Conservation (phyloP, 108 stramenopile species). For the Cyclotella distinguenda region DNA sequence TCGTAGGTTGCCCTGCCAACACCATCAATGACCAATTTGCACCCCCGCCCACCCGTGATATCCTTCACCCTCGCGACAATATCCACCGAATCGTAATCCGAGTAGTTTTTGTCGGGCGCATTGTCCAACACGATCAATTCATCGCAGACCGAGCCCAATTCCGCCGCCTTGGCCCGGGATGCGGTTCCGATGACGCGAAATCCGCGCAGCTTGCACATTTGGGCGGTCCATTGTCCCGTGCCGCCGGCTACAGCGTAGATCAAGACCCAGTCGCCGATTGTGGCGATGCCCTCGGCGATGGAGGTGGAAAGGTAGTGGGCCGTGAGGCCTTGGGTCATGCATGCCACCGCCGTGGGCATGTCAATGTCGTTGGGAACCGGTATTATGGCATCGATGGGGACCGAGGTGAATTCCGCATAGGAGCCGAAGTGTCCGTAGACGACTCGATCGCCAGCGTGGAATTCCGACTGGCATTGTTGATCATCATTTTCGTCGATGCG, state of each 20-base stretch:
- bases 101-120: constrained; percentile 60
- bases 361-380: constrained; percentile 58
- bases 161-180: constrained; percentile 59
- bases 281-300: constrained; percentile 68
- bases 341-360: constrained; percentile 62
- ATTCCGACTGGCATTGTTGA: constrained; percentile 39
- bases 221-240: constrained; percentile 85
- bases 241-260: constrained; percentile 84
- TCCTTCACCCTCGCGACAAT: constrained; percentile 64
- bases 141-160: constrained; percentile 56
- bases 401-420: constrained; percentile 77
- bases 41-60: constrained; percentile 67
- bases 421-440: constrained; percentile 69
- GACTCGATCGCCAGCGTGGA: constrained; percentile 70
- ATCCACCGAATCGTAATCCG: constrained; percentile 79
- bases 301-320: constrained; percentile 78
- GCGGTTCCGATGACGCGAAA: constrained; percentile 83
- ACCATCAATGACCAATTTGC: constrained; percentile 84
- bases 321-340: constrained; percentile 82
- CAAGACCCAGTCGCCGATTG: constrained; percentile 74
- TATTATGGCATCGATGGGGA: constrained; percentile 59
- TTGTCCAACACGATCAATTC: constrained; percentile 84
- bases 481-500: constrained; percentile 53
- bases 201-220: constrained; percentile 83
- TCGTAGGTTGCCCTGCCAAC: constrained; percentile 81